Evolutionary conservation across 208 protist species (phyloP).

Genomic region (Trichomonas gallinae): DNA sequence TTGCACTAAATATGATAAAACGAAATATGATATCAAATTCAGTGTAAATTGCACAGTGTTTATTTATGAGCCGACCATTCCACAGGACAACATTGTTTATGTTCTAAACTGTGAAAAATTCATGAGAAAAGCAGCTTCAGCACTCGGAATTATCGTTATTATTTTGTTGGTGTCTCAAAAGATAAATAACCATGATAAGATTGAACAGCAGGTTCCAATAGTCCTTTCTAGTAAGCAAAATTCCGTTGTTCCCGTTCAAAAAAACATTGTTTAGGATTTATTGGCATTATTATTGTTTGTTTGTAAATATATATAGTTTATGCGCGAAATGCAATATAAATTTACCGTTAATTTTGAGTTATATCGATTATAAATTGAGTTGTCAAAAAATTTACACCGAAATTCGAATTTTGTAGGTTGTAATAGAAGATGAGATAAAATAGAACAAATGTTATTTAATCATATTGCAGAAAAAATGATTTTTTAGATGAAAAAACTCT

Average conservation of each 20-base stretch:
- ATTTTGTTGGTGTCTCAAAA: not conserved
- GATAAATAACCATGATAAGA: not conserved
- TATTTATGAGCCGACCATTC: not conserved
- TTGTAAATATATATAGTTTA: too few relatives aligned
- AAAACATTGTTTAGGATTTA: not conserved
- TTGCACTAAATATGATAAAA: not conserved
- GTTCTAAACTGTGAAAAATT: not conserved
- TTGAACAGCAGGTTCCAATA: not conserved
- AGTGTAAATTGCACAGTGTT: not conserved
- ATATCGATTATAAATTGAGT: too few relatives aligned
- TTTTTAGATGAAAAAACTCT: too few relatives aligned
- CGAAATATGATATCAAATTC: too few relatives aligned
- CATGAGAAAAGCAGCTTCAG: not conserved
- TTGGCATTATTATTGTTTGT: not conserved
- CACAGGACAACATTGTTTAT: not conserved
- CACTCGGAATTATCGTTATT: not conserved
- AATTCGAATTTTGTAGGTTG: too few relatives aligned
- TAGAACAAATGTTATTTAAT: too few relatives aligned
- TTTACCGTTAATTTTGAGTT: too few relatives aligned
- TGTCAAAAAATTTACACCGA: too few relatives aligned
- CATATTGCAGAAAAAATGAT: too few relatives aligned
- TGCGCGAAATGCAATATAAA: too few relatives aligned
- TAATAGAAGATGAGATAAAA: too few relatives aligned
- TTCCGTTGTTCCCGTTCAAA: not conserved
- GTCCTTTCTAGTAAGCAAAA: not conserved